phyloP scores from a whole-genome alignment of 257 asterid species.

The Coffea eugenioides region DNA sequence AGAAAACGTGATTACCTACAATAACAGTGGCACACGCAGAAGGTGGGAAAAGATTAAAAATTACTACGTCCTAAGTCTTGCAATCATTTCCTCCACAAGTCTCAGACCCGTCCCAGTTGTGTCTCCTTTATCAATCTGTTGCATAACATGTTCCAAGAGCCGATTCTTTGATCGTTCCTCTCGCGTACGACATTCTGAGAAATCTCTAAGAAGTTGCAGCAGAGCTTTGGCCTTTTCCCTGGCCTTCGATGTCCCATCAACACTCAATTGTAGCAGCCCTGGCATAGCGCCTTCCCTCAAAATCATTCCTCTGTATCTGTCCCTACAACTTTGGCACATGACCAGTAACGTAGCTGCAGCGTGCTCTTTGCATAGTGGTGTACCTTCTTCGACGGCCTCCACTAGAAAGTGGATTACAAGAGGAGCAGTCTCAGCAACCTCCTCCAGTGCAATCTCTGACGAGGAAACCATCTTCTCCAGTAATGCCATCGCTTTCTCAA shows the following conservation, averaged over 20 bases:
- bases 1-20: neutral
- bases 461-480: conserved; percentile 54
- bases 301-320: conserved; percentile 62
- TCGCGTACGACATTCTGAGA: conserved; percentile 35
- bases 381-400: conserved; percentile 80
- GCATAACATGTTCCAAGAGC: conserved; percentile 59
- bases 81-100: conserved; percentile 76
- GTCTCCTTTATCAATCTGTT: conserved; percentile 70
- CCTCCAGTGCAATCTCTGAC: conserved; percentile 49
- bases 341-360: conserved; percentile 54
- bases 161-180: conserved; percentile 38
- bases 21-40: neutral
- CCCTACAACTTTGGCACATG: conserved; percentile 57
- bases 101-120: conserved; percentile 45
- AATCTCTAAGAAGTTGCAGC: conserved; percentile 66
- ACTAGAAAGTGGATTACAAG: conserved; percentile 52
- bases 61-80: conserved; percentile 61
- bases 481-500: conserved; percentile 56
- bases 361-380: conserved; percentile 54
- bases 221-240: conserved; percentile 65
- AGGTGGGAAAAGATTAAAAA: conserved; percentile 19
- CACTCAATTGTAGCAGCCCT: conserved; percentile 71
- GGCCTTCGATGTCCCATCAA: conserved; percentile 61
- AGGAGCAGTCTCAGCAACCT: conserved; percentile 44
- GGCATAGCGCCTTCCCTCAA: conserved; percentile 81